Conservation (phyloP, 805 yeast genomes). For the Sugiyamaella lignohabitans region DNA sequence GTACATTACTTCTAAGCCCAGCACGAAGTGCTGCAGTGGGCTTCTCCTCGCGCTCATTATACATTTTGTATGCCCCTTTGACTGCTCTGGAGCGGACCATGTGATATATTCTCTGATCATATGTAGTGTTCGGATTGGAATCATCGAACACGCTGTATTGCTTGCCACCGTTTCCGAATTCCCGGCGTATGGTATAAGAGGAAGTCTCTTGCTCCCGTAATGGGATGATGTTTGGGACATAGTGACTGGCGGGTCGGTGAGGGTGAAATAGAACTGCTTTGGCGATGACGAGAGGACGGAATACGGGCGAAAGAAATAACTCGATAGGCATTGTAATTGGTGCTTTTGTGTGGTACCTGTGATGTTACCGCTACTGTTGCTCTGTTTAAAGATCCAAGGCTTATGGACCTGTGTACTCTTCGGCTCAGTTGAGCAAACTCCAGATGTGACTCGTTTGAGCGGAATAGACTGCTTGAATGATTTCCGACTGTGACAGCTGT, state of each 20-base stretch:
- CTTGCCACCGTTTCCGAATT: constrained; percentile 59
- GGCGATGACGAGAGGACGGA: constrained; percentile 54
- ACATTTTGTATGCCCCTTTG: constrained; percentile 59
- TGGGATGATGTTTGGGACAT: constrained; percentile 48
- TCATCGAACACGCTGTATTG: constrained; percentile 48
- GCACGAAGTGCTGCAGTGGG: constrained; percentile 57
- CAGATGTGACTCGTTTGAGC: too few species aligned
- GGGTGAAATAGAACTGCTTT: constrained; percentile 49
- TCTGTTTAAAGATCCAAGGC: too few species aligned
- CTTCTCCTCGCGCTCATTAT: constrained; percentile 45
- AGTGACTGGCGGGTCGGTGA: constrained; percentile 51
- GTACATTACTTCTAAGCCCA: constrained; percentile 53
- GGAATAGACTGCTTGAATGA: too few species aligned
- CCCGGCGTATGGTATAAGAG: constrained; percentile 42
- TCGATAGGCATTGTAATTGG: constrained; percentile 48
- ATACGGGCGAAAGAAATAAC: constrained; percentile 48
- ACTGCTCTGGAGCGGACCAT: constrained; percentile 59
- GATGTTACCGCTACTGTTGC: not conserved
- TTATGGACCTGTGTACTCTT: too few species aligned
- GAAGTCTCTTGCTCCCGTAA: constrained; percentile 32
- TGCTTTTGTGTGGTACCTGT: too few species aligned
- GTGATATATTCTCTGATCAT: constrained; percentile 41
- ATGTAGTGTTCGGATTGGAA: constrained; percentile 28
- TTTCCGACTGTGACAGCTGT: too few species aligned
- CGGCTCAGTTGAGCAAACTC: too few species aligned